A percentile compares a stretch with the other conserved stretches of the same genome.
These are phyloP conservation scores for Noccaea caerulescens DNA, from an alignment of 345 rosid species.

Conservation along the genomic window DNA sequence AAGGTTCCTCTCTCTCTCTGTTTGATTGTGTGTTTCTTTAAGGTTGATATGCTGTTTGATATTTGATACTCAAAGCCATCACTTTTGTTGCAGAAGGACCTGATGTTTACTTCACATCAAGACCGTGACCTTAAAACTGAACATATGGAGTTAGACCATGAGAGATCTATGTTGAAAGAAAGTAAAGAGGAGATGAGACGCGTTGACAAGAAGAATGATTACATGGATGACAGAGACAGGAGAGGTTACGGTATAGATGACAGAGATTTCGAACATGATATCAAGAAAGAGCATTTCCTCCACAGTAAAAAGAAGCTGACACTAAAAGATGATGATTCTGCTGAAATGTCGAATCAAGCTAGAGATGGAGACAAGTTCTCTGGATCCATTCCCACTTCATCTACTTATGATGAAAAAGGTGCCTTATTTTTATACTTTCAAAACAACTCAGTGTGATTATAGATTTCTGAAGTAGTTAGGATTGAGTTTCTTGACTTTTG, in stretches of 20 bases:
- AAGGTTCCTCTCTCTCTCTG: constrained; percentile 56
- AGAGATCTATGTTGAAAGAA: constrained; percentile 54
- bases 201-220: constrained; percentile 70
- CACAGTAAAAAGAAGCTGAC: constrained; percentile 54
- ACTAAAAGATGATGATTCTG: constrained; percentile 50
- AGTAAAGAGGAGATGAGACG: constrained; percentile 75
- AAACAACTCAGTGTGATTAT: not conserved
- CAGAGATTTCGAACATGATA: constrained; percentile 64
- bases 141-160: constrained; percentile 63
- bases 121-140: constrained; percentile 64
- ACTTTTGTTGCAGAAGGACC: constrained; percentile 68
- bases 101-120: constrained; percentile 54
- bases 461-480: not conserved
- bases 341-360: constrained; percentile 62
- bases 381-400: constrained; percentile 59
- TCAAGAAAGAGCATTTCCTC: constrained; percentile 62
- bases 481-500: constrained; percentile 22
- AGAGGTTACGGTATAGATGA: constrained; percentile 61
- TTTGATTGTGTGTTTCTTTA: not conserved
- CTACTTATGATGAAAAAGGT: constrained; percentile 70
- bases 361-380: constrained; percentile 62
- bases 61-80: constrained; percentile 38
- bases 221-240: constrained; percentile 73
- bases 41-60: not conserved
- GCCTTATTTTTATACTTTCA: constrained; percentile 7